Conservation (phyloP, 768 basidiomycete genomes). For the Coprinopsis cinerea region DNA sequence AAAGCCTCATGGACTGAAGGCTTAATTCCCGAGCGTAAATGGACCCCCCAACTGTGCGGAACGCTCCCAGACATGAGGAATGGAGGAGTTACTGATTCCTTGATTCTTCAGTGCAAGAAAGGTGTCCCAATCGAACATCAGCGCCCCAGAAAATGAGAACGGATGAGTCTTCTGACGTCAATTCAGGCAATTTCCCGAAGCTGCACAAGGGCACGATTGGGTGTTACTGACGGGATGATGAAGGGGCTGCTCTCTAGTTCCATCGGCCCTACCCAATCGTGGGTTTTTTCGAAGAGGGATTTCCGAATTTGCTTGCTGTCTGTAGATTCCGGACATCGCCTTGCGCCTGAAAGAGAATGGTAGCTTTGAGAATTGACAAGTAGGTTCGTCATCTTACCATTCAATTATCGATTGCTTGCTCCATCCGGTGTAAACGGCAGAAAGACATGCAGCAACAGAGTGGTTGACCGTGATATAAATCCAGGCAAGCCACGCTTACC, state of each 20-base stretch:
- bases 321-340: neutral
- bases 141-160: neutral
- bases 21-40: neutral
- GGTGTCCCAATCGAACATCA: neutral
- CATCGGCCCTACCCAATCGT: conserved; percentile 18
- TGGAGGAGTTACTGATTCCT: neutral
- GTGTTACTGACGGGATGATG: conserved; percentile 3
- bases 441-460: neutral
- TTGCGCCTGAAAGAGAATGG: neutral
- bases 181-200: neutral
- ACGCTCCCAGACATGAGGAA: neutral
- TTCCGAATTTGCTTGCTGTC: neutral
- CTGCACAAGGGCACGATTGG: neutral
- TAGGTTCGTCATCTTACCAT: neutral
- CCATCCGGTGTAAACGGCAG: conserved; percentile 6
- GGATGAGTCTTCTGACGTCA: neutral
- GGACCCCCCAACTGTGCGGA: neutral
- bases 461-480: neutral
- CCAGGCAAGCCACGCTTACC: neutral
- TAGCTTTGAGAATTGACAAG: too few species aligned
- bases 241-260: neutral
- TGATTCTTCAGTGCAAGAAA: neutral
- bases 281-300: conserved; percentile 13
- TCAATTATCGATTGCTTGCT: neutral
- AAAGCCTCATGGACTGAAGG: neutral